phyloP scores from a whole-genome alignment of 371 early-diverging fungal species.

The Smittium mucronatum region DNA sequence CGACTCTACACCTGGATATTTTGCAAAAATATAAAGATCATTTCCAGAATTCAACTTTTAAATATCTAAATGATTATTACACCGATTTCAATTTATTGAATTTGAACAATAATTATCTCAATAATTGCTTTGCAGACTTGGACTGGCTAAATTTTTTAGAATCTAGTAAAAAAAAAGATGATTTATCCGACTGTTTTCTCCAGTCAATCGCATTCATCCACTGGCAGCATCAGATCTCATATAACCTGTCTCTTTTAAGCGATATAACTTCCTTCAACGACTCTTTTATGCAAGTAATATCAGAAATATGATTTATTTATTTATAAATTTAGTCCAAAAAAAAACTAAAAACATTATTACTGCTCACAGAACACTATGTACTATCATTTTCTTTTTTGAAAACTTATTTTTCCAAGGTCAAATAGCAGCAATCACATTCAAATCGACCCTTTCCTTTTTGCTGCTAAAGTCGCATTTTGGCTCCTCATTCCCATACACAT shows the following conservation, averaged over 20 bases:
- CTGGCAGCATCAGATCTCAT: constrained; percentile 36
- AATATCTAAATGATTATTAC: not conserved
- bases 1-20: not conserved
- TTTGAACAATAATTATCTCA: not conserved
- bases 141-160: constrained; percentile 8
- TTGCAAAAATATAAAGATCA: constrained; percentile 1
- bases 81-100: too few species aligned
- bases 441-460: not conserved
- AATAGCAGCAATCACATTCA: too few species aligned
- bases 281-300: too few species aligned
- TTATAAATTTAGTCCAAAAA: too few species aligned
- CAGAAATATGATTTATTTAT: too few species aligned
- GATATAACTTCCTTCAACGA: too few species aligned
- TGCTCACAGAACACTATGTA: too few species aligned
- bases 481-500: not conserved
- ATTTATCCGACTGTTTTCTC: constrained; percentile 54
- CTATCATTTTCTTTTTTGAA: too few species aligned
- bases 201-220: constrained; percentile 52
- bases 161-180: constrained; percentile 50
- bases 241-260: constrained; percentile 3
- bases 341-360: too few species aligned
- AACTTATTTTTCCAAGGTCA: too few species aligned
- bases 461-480: not conserved
- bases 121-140: not conserved
- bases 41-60: not conserved